These are phyloP conservation scores for Ceratocystis cacaofunesta DNA, from an alignment of 2,329 filamentous ascomycete species.

Conservation along the genomic window DNA sequence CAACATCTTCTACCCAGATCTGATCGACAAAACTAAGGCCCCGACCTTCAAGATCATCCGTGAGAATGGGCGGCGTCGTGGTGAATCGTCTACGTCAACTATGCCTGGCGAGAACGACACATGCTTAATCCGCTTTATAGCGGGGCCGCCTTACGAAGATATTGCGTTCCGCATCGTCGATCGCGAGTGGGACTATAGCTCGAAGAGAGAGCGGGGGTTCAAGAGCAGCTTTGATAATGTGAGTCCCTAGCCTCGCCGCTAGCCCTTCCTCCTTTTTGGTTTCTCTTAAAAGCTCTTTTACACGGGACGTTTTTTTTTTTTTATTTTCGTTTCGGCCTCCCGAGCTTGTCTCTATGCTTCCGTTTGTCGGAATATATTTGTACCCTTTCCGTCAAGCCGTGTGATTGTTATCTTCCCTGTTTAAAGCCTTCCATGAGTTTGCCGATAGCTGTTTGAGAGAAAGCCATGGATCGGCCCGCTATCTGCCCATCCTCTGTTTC, in stretches of 20 bases:
- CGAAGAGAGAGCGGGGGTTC: slow-evolving; percentile 87
- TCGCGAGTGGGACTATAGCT: slow-evolving; percentile 97
- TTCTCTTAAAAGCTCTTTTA: too few relatives aligned
- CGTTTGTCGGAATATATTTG: not conserved
- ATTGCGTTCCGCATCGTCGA: slow-evolving; percentile 95
- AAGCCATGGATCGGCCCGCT: not conserved
- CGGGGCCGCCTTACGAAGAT: slow-evolving; percentile 90
- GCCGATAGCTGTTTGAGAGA: not conserved
- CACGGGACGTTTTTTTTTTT: not conserved
- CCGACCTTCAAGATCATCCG: slow-evolving; percentile 93
- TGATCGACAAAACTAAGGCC: slow-evolving; percentile 86
- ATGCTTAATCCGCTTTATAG: slow-evolving; percentile 88
- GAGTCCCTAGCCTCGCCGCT: slow-evolving; percentile 24
- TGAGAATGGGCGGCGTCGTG: slow-evolving; percentile 74
- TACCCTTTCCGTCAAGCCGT: not conserved
- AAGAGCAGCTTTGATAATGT: slow-evolving; percentile 96
- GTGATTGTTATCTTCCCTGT: not conserved
- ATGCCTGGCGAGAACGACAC: slow-evolving; percentile 93
- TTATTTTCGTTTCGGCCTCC: slow-evolving; percentile 5
- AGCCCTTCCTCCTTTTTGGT: too few relatives aligned
- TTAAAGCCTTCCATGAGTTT: not conserved
- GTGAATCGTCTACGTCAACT: slow-evolving; percentile 85
- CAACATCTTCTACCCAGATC: slow-evolving; percentile 97
- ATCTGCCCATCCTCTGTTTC: not conserved
- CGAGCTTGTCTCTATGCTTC: slow-evolving; percentile 13